Conservation (phyloP, 139 green algal genomes). For the Chlamydomonas schloesseri region DNA sequence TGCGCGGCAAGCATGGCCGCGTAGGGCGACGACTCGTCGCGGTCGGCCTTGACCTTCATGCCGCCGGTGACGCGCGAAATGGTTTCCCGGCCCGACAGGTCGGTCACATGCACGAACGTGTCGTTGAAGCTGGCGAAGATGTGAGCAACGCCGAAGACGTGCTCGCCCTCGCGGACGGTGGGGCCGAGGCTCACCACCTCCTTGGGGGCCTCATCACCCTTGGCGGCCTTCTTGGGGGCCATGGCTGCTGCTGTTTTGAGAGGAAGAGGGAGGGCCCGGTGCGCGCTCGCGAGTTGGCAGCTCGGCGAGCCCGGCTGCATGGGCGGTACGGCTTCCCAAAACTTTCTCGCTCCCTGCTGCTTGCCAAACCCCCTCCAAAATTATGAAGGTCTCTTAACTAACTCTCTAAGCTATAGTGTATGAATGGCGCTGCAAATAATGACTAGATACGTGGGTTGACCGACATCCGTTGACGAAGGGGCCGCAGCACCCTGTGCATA, state of each 20-base stretch:
- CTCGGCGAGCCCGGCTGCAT: no score
- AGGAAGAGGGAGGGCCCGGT: neutral
- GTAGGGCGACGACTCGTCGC: slow-evolving; percentile 99
- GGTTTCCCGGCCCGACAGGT: slow-evolving; percentile 99
- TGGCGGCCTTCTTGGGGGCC: slow-evolving; percentile 67
- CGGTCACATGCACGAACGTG: slow-evolving; percentile 99
- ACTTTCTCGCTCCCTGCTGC: no score
- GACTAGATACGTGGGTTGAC: no score
- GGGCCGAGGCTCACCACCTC: slow-evolving; percentile 87
- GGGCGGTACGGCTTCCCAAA: no score
- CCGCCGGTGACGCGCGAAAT: slow-evolving; percentile 96
- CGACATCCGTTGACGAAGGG: no score
- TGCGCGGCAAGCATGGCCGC: slow-evolving; percentile 99
- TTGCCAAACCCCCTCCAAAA: no score
- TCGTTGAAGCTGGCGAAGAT: slow-evolving; percentile 99
- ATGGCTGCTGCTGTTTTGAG: slow-evolving; percentile 48
- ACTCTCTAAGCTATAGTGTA: no score
- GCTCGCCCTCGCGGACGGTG: slow-evolving; percentile 92
- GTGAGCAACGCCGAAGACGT: slow-evolving; percentile 98
- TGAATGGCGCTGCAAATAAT: no score
- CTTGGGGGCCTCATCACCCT: slow-evolving; percentile 43
- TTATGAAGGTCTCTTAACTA: no score
- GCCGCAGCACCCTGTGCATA: no score
- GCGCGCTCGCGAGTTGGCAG: no score
- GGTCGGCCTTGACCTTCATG: slow-evolving; percentile 99